Conservation (phyloP, 1,284 basidiomycete genomes). For the Malassezia sp. region DNA sequence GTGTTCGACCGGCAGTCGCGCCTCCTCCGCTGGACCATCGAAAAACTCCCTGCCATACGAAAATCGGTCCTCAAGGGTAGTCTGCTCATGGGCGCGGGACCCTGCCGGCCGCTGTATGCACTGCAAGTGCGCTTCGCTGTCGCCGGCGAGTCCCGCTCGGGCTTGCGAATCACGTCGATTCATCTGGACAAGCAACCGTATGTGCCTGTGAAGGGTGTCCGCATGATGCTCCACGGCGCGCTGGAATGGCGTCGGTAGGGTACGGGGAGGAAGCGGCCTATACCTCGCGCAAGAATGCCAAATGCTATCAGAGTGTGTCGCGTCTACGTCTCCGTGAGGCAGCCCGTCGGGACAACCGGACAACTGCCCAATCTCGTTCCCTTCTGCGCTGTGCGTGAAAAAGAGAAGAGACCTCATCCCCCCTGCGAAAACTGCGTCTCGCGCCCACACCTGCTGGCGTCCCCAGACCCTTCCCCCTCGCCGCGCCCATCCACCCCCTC, state of each 20-base stretch:
- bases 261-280: no score
- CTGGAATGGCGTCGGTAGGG: slow-evolving; percentile 19
- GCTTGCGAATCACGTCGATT: slow-evolving; percentile 71
- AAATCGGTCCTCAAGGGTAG: slow-evolving; percentile 19
- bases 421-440: no score
- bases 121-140: slow-evolving; percentile 63
- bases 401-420: no score
- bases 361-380: no score
- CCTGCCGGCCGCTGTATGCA: slow-evolving; percentile 44
- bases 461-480: no score
- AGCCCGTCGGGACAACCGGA: no score
- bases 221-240: slow-evolving; percentile 42
- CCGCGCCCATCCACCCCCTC: no score
- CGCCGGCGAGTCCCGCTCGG: slow-evolving; percentile 62
- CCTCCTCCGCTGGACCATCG: slow-evolving; percentile 25
- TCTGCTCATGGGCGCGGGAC: slow-evolving; percentile 6
- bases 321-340: no score
- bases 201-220: slow-evolving; percentile 58
- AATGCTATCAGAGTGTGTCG: no score
- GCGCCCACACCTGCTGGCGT: background rate
- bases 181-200: slow-evolving; percentile 56
- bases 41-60: slow-evolving; percentile 9
- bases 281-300: no score
- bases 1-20: slow-evolving; percentile 27
- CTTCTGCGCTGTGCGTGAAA: no score